phyloP scores from a whole-genome alignment of 345 rosid genomes.

The Barbarea vulgaris region DNA sequence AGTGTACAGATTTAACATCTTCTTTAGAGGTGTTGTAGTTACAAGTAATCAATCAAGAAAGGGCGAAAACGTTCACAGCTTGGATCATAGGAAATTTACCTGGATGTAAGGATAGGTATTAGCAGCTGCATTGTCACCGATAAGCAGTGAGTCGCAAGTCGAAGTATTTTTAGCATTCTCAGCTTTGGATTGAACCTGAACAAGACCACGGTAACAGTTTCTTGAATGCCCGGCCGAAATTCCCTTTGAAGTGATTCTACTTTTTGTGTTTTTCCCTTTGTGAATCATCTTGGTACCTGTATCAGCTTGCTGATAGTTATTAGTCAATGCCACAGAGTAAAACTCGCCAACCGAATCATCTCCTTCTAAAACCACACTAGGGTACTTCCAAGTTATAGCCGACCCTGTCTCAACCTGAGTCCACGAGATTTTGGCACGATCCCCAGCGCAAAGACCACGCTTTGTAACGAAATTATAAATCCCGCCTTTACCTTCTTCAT shows the following conservation, averaged over 20 bases:
- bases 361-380: slow-evolving; percentile 89
- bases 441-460: slow-evolving; percentile 84
- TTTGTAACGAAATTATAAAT: slow-evolving; percentile 91
- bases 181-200: slow-evolving; percentile 89
- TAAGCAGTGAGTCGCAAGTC: slow-evolving; percentile 95
- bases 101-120: slow-evolving; percentile 98
- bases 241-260: slow-evolving; percentile 92
- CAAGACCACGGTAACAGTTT: slow-evolving; percentile 93
- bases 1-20: slow-evolving; percentile 3
- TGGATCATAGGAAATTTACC: slow-evolving; percentile 37
- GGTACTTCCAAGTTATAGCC: slow-evolving; percentile 95
- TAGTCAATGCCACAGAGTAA: slow-evolving; percentile 93
- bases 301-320: slow-evolving; percentile 88
- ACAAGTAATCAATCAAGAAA: neutral
- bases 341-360: slow-evolving; percentile 85
- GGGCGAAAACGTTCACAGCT: neutral
- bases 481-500: slow-evolving; percentile 87
- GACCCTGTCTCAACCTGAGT: slow-evolving; percentile 98
- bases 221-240: slow-evolving; percentile 75
- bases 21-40: too few relatives aligned
- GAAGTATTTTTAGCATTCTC: slow-evolving; percentile 88
- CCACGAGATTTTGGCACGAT: slow-evolving; percentile 88
- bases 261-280: slow-evolving; percentile 84
- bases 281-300: slow-evolving; percentile 97
- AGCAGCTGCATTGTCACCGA: slow-evolving; percentile 93